Evolutionary conservation across 331 rosid genomes (phyloP).

Genomic region (Erythrophleum ivorense): DNA sequence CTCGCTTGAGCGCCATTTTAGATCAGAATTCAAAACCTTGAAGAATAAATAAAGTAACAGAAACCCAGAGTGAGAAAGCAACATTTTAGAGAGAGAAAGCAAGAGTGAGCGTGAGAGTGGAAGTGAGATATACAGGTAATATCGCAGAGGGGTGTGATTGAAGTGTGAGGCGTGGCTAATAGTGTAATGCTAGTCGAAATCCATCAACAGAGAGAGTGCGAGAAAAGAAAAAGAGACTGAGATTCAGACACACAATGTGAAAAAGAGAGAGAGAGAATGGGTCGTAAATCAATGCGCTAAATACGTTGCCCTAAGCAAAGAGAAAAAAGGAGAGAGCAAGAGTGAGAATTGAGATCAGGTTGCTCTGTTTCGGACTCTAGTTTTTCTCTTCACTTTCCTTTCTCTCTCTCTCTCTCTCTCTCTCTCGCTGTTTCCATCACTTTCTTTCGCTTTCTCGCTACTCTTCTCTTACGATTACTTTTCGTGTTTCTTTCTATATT

Average conservation of each 20-base stretch:
- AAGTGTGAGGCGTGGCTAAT: constrained; percentile 25
- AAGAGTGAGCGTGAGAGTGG: background rate
- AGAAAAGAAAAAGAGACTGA: background rate
- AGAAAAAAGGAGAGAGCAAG: background rate
- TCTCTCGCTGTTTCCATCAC: constrained; percentile 38
- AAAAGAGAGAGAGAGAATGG: background rate
- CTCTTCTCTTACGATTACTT: background rate
- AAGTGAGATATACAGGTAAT: constrained; percentile 9
- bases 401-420: background rate
- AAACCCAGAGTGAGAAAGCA: constrained; percentile 13
- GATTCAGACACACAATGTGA: constrained; percentile 17
- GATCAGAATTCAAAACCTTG: constrained; percentile 42
- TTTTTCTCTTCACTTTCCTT: background rate
- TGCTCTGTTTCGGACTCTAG: background rate
- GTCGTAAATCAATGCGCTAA: constrained; percentile 32
- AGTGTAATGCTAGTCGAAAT: constrained; percentile 35
- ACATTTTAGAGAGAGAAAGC: background rate
- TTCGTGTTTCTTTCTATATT: background rate
- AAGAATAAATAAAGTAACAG: background rate
- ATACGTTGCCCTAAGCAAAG: constrained; percentile 11
- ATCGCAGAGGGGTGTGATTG: constrained; percentile 20
- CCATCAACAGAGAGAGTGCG: constrained; percentile 2
- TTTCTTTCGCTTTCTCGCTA: constrained; percentile 29
- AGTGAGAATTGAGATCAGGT: background rate
- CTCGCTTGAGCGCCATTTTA: constrained; percentile 72